These are phyloP conservation scores for Aureobasidium sp. DNA, from an alignment of 2,329 filamentous ascomycete genomes.

Conservation along the genomic window DNA sequence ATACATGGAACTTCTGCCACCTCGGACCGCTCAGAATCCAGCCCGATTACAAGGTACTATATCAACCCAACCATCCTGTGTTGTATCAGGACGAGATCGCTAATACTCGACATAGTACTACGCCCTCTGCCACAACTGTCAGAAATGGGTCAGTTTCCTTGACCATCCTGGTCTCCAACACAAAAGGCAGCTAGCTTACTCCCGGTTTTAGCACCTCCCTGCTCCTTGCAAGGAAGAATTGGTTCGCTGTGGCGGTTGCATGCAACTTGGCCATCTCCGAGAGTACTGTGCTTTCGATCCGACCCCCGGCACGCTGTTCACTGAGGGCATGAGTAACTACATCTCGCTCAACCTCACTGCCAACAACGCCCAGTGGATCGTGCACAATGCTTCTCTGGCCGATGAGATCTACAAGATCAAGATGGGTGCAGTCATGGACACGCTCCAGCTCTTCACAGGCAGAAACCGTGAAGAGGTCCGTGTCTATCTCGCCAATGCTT, in stretches of 20 bases:
- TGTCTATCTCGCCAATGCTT: background rate
- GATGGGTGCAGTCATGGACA: slow-evolving; percentile 10
- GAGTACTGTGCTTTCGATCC: slow-evolving; percentile 9
- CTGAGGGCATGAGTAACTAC: background rate
- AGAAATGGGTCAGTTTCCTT: background rate
- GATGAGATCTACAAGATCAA: slow-evolving; percentile 10
- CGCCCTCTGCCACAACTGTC: slow-evolving; percentile 16
- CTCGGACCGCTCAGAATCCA: background rate
- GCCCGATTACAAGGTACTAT: background rate
- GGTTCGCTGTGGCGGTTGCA: slow-evolving; percentile 6
- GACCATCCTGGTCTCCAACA: background rate
- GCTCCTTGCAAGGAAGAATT: slow-evolving; percentile 2
- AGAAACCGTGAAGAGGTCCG: background rate
- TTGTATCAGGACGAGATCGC: background rate
- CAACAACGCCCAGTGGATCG: background rate
- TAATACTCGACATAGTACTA: background rate
- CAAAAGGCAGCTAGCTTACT: background rate
- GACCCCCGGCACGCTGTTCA: background rate
- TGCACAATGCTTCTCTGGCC: slow-evolving; percentile 4
- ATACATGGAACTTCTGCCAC: slow-evolving; percentile 16
- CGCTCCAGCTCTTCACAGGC: background rate
- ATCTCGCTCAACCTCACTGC: background rate
- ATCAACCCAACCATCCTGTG: background rate
- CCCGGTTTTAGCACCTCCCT: slow-evolving; percentile 9
- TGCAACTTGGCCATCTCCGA: slow-evolving; percentile 9